phyloP scores from a whole-genome alignment of 2,329 filamentous ascomycete species.

The Orbilia brochopaga region DNA sequence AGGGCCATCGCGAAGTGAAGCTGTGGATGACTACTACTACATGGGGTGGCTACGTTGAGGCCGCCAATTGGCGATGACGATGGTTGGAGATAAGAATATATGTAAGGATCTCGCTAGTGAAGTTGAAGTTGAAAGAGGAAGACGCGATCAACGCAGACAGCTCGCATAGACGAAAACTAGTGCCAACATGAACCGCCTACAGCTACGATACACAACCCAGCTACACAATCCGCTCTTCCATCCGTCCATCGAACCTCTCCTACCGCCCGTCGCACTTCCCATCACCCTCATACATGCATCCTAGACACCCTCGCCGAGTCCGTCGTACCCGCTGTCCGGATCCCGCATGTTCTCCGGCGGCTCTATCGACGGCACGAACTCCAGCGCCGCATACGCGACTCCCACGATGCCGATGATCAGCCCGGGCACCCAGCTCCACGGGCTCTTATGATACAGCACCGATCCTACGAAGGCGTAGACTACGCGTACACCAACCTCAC shows the following conservation, averaged over 20 bases:
- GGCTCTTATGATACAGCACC: conserved; percentile 73
- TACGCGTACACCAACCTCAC: conserved; percentile 57
- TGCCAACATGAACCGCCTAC: neutral
- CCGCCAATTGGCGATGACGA: neutral
- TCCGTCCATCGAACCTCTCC: neutral
- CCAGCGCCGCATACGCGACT: conserved; percentile 75
- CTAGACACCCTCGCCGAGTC: conserved; percentile 55
- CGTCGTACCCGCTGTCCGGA: conserved; percentile 72
- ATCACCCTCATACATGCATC: neutral
- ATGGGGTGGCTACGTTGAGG: neutral
- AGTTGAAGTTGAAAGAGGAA: neutral
- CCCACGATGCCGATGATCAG: conserved; percentile 78
- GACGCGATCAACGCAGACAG: neutral
- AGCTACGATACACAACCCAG: neutral
- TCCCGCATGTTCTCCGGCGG: conserved; percentile 78
- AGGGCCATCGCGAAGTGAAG: conserved; percentile 48
- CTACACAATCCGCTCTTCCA: neutral
- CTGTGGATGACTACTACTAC: neutral
- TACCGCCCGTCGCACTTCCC: neutral
- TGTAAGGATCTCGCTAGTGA: too few species aligned
- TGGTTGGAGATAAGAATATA: too few species aligned
- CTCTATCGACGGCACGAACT: conserved; percentile 79
- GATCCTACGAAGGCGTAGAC: conserved; percentile 96
- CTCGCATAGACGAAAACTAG: neutral
- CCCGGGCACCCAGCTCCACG: conserved; percentile 76